Conservation (phyloP, 306 rosid genomes). For the Cucumis hystrix region DNA sequence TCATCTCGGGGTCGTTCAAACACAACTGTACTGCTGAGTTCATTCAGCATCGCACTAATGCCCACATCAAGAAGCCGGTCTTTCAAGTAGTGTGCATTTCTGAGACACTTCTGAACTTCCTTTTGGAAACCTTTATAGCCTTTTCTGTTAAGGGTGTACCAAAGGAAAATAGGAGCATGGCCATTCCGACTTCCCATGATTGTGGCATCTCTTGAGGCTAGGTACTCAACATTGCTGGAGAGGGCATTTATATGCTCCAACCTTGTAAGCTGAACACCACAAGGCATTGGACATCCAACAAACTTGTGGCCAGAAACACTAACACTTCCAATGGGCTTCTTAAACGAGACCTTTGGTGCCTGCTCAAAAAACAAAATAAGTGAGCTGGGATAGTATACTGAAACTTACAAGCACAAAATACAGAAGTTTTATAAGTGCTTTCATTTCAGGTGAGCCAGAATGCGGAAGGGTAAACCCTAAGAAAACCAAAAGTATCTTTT, state of each 20-base stretch:
- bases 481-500: not conserved
- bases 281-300: slow-evolving; percentile 50
- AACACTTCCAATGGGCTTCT: slow-evolving; percentile 38
- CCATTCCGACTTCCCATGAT: slow-evolving; percentile 69
- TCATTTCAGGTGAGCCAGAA: not conserved
- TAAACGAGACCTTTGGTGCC: slow-evolving; percentile 48
- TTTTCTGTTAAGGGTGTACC: slow-evolving; percentile 50
- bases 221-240: slow-evolving; percentile 45
- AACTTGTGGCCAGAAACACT: slow-evolving; percentile 52
- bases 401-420: not conserved
- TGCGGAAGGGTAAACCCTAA: not conserved
- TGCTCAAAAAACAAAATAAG: slow-evolving; percentile 10
- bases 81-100: slow-evolving; percentile 47
- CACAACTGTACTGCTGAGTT: slow-evolving; percentile 48
- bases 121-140: slow-evolving; percentile 49
- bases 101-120: slow-evolving; percentile 53
- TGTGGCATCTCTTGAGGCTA: slow-evolving; percentile 62
- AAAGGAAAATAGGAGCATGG: slow-evolving; percentile 57
- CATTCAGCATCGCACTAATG: slow-evolving; percentile 55
- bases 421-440: not conserved
- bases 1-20: slow-evolving; percentile 49
- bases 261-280: slow-evolving; percentile 44
- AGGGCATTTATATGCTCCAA: slow-evolving; percentile 35
- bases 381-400: not conserved
- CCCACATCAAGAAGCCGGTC: slow-evolving; percentile 23